Conservation (phyloP, 2,329 filamentous ascomycete species). For the Setomelanomma holmii region DNA sequence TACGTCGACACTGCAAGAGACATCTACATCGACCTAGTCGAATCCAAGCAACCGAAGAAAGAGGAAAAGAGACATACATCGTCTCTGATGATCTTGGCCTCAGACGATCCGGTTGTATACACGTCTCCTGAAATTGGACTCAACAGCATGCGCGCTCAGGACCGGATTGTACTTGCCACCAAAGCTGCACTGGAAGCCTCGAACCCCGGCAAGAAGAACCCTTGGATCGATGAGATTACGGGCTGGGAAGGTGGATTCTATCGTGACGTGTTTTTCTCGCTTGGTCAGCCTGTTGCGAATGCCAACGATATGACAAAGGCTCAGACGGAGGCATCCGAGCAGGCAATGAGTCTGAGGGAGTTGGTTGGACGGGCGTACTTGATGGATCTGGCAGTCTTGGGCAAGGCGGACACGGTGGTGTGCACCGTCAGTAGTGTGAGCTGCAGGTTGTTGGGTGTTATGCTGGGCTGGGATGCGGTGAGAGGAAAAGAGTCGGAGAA, state of each 20-base stretch:
- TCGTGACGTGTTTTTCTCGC: slow-evolving; percentile 78
- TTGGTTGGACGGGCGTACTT: slow-evolving; percentile 81
- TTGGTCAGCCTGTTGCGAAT: slow-evolving; percentile 59
- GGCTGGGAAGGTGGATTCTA: slow-evolving; percentile 93
- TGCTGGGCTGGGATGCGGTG: slow-evolving; percentile 78
- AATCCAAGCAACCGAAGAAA: slow-evolving; percentile 46
- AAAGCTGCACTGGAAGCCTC: slow-evolving; percentile 60
- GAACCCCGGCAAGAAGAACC: slow-evolving; percentile 43
- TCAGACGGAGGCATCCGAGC: slow-evolving; percentile 40
- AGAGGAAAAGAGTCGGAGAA: slow-evolving; percentile 51
- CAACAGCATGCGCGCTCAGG: slow-evolving; percentile 67
- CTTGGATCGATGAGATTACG: slow-evolving; percentile 75
- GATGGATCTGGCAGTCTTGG: slow-evolving; percentile 79
- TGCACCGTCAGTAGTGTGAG: slow-evolving; percentile 74
- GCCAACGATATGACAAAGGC: slow-evolving; percentile 32
- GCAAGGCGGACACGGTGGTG: slow-evolving; percentile 72
- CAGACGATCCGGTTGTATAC: slow-evolving; percentile 81
- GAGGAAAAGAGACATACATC: slow-evolving; percentile 30
- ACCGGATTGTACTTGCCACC: slow-evolving; percentile 76
- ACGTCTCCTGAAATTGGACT: slow-evolving; percentile 68
- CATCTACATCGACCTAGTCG: slow-evolving; percentile 58
- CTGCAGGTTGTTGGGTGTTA: slow-evolving; percentile 79
- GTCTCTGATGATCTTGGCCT: slow-evolving; percentile 69
- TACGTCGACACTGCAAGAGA: slow-evolving; percentile 69
- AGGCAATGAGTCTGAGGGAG: slow-evolving; percentile 71